Evolutionary conservation across 495 filamentous ascomycete species (phyloP).

Genomic region (Platismatia glauca): DNA sequence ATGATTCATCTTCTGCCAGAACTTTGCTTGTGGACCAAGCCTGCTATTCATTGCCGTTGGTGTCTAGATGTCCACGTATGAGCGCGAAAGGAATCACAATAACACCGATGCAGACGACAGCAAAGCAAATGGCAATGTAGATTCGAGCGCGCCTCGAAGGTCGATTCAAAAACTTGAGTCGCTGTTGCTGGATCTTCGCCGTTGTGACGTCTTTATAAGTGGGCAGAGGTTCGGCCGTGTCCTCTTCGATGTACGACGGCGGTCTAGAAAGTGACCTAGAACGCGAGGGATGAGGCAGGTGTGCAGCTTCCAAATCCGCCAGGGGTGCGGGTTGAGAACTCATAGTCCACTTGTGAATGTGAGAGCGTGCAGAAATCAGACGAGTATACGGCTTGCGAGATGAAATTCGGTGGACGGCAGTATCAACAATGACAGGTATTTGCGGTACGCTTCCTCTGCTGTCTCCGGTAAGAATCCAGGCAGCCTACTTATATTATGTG

Average conservation of each 20-base stretch:
- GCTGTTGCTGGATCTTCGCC: not conserved
- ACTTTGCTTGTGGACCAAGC: not conserved
- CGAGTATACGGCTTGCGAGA: not conserved
- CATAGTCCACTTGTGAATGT: not conserved
- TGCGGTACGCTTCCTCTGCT: not conserved
- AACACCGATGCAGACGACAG: not conserved
- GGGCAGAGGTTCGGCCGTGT: conserved; percentile 2
- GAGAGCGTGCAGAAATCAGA: not conserved
- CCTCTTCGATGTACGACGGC: conserved; percentile 2
- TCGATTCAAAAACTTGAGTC: not conserved
- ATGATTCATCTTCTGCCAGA: not conserved
- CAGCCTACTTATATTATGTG: not conserved
- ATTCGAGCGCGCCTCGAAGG: not conserved
- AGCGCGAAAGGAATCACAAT: not conserved
- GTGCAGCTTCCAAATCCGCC: conserved; percentile 2
- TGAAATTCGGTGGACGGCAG: not conserved
- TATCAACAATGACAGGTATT: not conserved
- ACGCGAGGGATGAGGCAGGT: not conserved
- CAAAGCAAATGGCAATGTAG: not conserved
- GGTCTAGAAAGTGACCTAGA: not conserved
- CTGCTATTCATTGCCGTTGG: not conserved
- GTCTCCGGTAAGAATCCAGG: not conserved
- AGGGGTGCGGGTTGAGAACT: not conserved
- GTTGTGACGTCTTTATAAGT: not conserved
- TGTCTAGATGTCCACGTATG: not conserved